Evolutionary conservation across 2,329 filamentous ascomycete species (phyloP).

Genomic region (Microcyclospora tardicrescens): DNA sequence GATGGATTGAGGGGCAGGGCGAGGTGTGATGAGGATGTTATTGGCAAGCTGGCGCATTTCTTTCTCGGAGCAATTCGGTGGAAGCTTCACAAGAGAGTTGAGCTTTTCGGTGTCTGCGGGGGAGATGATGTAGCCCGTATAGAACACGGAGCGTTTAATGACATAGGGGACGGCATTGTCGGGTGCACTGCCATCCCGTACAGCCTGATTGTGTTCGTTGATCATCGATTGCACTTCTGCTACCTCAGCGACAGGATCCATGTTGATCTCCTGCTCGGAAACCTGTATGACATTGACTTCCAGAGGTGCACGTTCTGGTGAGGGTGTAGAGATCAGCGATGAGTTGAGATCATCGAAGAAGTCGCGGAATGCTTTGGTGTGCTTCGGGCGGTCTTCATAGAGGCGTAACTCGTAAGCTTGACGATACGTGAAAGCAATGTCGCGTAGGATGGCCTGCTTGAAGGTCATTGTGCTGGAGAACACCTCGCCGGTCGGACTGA

Average conservation of each 20-base stretch:
- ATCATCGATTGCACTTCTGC: constrained; percentile 80
- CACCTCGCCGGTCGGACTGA: constrained; percentile 64
- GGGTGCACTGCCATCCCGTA: constrained; percentile 35
- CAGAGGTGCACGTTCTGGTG: constrained; percentile 49
- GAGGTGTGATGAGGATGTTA: constrained; percentile 78
- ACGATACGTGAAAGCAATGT: constrained; percentile 75
- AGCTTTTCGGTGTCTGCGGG: constrained; percentile 59
- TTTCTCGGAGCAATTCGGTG: constrained; percentile 47
- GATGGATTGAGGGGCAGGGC: constrained; percentile 57
- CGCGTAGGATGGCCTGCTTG: constrained; percentile 73
- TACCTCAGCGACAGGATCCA: constrained; percentile 68
- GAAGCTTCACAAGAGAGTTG: constrained; percentile 54
- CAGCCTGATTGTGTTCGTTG: constrained; percentile 64
- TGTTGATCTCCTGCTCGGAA: constrained; percentile 55
- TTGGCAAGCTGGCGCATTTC: constrained; percentile 76
- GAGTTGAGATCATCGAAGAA: constrained; percentile 72
- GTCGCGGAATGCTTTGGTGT: constrained; percentile 69
- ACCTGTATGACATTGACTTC: constrained; percentile 76
- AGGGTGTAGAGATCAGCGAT: constrained; percentile 31
- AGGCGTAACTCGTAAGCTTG: constrained; percentile 66
- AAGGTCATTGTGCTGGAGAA: constrained; percentile 80
- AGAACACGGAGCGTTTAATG: constrained; percentile 80
- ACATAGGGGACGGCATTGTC: constrained; percentile 40
- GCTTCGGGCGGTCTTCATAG: constrained; percentile 51
- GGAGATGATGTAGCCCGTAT: constrained; percentile 79